Conservation (phyloP, 805 yeast species). For the Candida adriatica region DNA sequence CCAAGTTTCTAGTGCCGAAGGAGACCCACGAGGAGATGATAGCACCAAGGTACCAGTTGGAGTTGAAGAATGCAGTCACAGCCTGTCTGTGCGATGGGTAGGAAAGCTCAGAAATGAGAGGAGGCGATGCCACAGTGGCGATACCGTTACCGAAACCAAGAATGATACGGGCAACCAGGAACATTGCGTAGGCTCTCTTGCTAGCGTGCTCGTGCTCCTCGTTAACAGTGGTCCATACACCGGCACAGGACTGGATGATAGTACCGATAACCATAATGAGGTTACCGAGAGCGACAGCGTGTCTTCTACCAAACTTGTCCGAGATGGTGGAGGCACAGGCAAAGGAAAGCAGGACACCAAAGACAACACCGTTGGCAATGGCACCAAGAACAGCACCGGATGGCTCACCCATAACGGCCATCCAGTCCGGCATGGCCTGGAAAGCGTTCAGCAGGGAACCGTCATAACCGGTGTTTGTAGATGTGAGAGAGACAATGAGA, state of each 20-base stretch:
- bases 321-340: background rate
- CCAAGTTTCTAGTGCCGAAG: conserved; percentile 32
- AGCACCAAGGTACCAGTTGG: conserved; percentile 45
- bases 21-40: conserved; percentile 43
- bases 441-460: background rate
- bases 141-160: background rate
- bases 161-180: background rate
- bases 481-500: background rate
- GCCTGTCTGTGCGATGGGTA: background rate
- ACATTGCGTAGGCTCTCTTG: background rate
- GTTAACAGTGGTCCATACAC: background rate
- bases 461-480: background rate
- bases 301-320: background rate
- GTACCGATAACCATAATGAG: background rate
- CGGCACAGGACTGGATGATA: background rate
- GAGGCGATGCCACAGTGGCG: background rate
- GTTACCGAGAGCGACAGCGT: background rate
- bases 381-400: background rate
- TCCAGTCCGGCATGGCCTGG: background rate
- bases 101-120: background rate
- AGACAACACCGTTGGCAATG: background rate
- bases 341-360: background rate
- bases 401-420: background rate
- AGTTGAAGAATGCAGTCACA: background rate
- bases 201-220: too few relatives aligned